Conservation (phyloP, 2,329 filamentous ascomycete genomes). For the Cladosporium sp. region DNA sequence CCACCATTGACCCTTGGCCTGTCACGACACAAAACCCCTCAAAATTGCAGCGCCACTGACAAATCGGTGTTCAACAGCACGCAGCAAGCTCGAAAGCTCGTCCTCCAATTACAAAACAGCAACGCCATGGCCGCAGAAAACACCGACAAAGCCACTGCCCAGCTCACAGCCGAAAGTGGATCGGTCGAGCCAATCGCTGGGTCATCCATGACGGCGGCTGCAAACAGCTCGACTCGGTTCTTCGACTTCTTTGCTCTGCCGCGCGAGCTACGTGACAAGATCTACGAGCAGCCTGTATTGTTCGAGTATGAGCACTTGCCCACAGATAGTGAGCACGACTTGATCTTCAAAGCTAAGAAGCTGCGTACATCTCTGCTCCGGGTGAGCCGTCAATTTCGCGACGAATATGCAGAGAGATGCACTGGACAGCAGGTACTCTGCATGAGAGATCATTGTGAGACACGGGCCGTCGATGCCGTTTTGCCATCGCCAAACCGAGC, state of each 20-base stretch:
- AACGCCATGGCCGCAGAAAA: no score
- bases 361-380: not conserved
- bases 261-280: conserved; percentile 24
- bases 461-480: not conserved
- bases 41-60: no score
- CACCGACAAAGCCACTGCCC: no score
- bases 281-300: conserved; percentile 13
- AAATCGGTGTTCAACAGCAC: no score
- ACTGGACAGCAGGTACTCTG: not conserved
- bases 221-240: not conserved
- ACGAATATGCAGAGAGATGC: not conserved
- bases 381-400: not conserved
- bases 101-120: no score
- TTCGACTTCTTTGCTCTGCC: conserved; percentile 22
- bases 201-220: not conserved
- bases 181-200: no score
- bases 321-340: not conserved
- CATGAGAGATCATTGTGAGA: not conserved
- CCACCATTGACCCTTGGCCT: no score
- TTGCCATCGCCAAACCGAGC: not conserved
- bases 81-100: no score
- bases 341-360: not conserved
- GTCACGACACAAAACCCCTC: no score
- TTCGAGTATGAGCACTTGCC: not conserved
- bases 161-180: no score